Evolutionary conservation across 257 asterid species (phyloP).

Genomic region (Fraxinus americana): DNA sequence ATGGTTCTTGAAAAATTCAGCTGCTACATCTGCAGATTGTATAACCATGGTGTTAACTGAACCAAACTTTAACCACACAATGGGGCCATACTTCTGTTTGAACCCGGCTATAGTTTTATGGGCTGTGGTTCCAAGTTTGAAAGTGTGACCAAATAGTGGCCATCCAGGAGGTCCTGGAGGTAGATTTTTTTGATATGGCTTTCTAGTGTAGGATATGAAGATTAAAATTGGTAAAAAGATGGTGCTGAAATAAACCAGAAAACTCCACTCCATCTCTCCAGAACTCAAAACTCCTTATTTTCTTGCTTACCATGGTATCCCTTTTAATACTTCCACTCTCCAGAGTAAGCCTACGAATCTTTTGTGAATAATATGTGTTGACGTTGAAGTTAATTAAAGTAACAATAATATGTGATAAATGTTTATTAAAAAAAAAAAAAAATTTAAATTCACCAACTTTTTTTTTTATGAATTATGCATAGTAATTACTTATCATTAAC

Average conservation of each 20-base stretch:
- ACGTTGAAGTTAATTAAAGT: too few species aligned
- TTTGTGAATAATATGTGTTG: too few species aligned
- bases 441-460: too few species aligned
- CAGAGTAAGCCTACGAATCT: neutral
- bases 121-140: slow-evolving; percentile 52
- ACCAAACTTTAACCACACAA: slow-evolving; percentile 47
- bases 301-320: neutral
- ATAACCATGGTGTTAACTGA: slow-evolving; percentile 55
- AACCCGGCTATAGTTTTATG: slow-evolving; percentile 41
- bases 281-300: neutral
- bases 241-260: neutral
- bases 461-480: too few species aligned
- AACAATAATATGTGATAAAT: too few species aligned
- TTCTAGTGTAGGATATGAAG: neutral
- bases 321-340: neutral
- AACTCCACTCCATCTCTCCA: neutral
- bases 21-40: slow-evolving; percentile 37
- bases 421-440: too few species aligned
- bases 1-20: slow-evolving; percentile 65
- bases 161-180: slow-evolving; percentile 35
- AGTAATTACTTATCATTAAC: too few species aligned
- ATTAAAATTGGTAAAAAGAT: neutral
- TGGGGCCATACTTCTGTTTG: slow-evolving; percentile 1
- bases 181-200: slow-evolving; percentile 4
- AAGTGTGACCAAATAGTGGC: slow-evolving; percentile 41